Evolutionary conservation across 257 asterid species (phyloP).

Genomic region (Scutellaria baicalensis): DNA sequence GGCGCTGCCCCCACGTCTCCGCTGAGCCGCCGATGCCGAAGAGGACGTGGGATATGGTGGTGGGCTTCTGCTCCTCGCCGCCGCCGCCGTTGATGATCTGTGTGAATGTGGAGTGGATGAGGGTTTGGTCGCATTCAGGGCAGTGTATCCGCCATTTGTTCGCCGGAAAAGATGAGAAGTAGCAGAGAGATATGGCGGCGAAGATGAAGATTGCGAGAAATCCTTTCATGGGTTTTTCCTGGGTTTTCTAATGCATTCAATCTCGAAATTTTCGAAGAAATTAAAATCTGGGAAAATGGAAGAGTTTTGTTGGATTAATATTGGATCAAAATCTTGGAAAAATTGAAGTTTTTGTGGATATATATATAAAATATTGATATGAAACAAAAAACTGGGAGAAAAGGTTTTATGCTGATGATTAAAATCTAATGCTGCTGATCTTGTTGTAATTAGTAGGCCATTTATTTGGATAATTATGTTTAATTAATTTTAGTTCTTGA

Average conservation of each 20-base stretch:
- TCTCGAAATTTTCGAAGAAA: neutral
- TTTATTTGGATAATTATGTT: too few relatives aligned
- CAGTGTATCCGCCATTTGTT: slow-evolving; percentile 6
- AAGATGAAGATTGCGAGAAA: slow-evolving; percentile 31
- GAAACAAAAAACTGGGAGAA: neutral
- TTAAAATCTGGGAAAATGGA: neutral
- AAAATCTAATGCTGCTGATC: neutral
- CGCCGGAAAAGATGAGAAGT: slow-evolving; percentile 35
- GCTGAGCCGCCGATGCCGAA: slow-evolving; percentile 89
- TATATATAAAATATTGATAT: too few relatives aligned
- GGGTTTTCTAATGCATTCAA: slow-evolving; percentile 13
- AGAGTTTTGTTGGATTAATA: too few relatives aligned
- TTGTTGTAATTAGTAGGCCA: neutral
- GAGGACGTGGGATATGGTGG: slow-evolving; percentile 42
- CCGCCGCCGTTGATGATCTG: neutral
- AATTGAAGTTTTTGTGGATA: too few relatives aligned
- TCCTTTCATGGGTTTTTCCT: slow-evolving; percentile 39
- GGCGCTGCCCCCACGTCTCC: slow-evolving; percentile 62
- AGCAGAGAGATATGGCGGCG: slow-evolving; percentile 28
- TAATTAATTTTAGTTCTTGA: too few relatives aligned
- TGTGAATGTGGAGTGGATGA: slow-evolving; percentile 1
- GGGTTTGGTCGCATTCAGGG: neutral
- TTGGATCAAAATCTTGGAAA: too few relatives aligned
- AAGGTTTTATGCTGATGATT: neutral
- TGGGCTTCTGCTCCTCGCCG: slow-evolving; percentile 16